Evolutionary conservation across 2,329 filamentous ascomycete genomes (phyloP), one percentile per base, ranked within the genome.

Genomic region (Orbilia blumenaviensis): DNA sequence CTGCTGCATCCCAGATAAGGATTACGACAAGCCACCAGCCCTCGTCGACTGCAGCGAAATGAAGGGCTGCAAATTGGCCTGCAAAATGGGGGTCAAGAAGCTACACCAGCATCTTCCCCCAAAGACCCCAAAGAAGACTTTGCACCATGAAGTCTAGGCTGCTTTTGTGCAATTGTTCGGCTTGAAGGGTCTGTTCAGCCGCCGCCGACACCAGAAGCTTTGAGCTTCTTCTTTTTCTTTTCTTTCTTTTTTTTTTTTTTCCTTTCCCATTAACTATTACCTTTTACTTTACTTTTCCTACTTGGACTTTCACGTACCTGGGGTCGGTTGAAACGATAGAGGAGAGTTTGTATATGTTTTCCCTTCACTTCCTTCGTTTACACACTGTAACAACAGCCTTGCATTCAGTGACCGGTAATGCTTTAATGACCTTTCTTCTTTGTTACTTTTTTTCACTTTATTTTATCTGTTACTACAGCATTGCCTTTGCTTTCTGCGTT

Each of bases 1-100:
- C 79, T 95, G 92, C 83, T 96, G 92, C 82, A 90, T 92, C 79
- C 83, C 89, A 3, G 91, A 94, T 79, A 87, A 85, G 75, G 91
- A 89, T 81, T 89, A 90, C 32, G 89, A 92, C 74, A 87, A 72
- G 42, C 48, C 29, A 10, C 62, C 73, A 1, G 75, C 41, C n/a
- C 29, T 63, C 5, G 75, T 80, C 27, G 79, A 80, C 66, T 79
- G 79, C 44, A 71, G 78, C 42, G 78, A 75, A 21, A 74, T 78
- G 41, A 76, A 41, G 18, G 79, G 78, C 41, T 79, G 72, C 66
- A 79, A 77, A 58, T 56, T 79, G 36, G 79, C 79, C 3, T 73
- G 66, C 10, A 80, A 79, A 63, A 77, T 79, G 14, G 79, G 79
- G 27, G 77, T 80, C 18, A 78, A 79, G 61, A 79, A 79, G 36